Conservation (phyloP, 805 yeast species). For the Lipomyces starkeyi region DNA sequence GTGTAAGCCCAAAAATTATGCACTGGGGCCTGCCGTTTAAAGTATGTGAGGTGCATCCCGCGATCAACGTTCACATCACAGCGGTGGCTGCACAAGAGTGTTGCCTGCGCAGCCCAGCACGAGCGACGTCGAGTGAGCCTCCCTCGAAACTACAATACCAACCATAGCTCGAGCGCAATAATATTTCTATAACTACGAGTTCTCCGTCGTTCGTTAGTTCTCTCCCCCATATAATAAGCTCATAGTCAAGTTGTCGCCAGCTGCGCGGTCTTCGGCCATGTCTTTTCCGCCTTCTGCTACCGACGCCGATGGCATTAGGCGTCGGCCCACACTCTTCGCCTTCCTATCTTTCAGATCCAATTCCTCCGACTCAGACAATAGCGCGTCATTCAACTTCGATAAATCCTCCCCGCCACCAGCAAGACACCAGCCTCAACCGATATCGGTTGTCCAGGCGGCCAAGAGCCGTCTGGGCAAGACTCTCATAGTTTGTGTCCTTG, state of each 20-base stretch:
- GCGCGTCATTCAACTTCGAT: slow-evolving; percentile 27
- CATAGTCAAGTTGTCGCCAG: slow-evolving; percentile 9
- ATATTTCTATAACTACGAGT: background rate
- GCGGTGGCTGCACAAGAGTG: background rate
- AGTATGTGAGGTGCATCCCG: background rate
- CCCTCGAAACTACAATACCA: background rate
- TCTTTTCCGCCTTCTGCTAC: slow-evolving; percentile 24
- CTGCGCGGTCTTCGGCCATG: slow-evolving; percentile 26
- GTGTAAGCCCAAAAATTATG: background rate
- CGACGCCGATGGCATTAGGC: slow-evolving; percentile 34
- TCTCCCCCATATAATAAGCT: background rate
- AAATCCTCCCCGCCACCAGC: slow-evolving; percentile 14
- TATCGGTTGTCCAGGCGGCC: slow-evolving; percentile 28
- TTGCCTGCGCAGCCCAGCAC: background rate
- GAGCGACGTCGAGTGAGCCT: background rate
- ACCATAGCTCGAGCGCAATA: background rate
- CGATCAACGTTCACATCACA: background rate
- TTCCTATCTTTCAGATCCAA: slow-evolving; percentile 34
- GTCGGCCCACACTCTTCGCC: slow-evolving; percentile 35
- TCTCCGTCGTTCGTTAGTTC: background rate
- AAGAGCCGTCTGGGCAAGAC: slow-evolving; percentile 35
- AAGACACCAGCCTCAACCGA: background rate
- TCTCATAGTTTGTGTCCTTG: slow-evolving; percentile 16
- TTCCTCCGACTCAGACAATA: background rate
- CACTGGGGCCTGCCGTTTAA: background rate